Evolutionary conservation across 2,329 filamentous ascomycete species (phyloP), one percentile per base, ranked within the genome.

Genomic region (Talaromyces sp.): DNA sequence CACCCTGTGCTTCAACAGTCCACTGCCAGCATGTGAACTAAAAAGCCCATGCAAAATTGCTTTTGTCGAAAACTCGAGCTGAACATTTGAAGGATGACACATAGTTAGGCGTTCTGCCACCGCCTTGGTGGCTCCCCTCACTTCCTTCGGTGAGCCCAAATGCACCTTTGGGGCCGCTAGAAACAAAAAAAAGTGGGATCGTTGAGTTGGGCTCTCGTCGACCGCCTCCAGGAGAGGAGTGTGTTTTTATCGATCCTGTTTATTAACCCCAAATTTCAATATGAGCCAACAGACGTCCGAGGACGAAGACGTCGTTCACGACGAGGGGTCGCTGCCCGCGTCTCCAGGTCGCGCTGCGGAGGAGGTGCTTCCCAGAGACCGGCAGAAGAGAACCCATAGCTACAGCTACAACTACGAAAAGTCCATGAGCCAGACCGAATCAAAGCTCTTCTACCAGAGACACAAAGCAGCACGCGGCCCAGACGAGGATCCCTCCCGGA

Each of bases 321-420:
- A 56, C 54, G 36, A 44, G 22, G 22, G 25, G 7, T 10, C 32
- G 39, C 22, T 36, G 36, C 54, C 32, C 30, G 32, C 28, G 52
- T 55, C 54, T 15, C 32, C 32, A 36, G 32, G 22, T 27, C 36
- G 30, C 22, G 54, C 59, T 22, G 28, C 63, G 3, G 63, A 65
- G 15, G 68, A 70, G 28, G 69, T 77, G 36, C 70, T 78, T 25
- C 70, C 75, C 44, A 70, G 76, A 65, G 78, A 78, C 63, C 71
- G 70, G 47, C 82, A 85, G 71, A 78, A 82, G 61, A 88, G 88
- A 72, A 96, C 92, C 9, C 91, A 93, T 22, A 96, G 92, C 72
- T 97, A 96, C 78, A 93, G 97, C 75, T 92, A 93, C 70, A 89
- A 93, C 58, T 90, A 91, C 58, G 95, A 99, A 77, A 96, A 95